phyloP scores from a whole-genome alignment of 2,329 filamentous ascomycete species.

The Whalleya microplaca region DNA sequence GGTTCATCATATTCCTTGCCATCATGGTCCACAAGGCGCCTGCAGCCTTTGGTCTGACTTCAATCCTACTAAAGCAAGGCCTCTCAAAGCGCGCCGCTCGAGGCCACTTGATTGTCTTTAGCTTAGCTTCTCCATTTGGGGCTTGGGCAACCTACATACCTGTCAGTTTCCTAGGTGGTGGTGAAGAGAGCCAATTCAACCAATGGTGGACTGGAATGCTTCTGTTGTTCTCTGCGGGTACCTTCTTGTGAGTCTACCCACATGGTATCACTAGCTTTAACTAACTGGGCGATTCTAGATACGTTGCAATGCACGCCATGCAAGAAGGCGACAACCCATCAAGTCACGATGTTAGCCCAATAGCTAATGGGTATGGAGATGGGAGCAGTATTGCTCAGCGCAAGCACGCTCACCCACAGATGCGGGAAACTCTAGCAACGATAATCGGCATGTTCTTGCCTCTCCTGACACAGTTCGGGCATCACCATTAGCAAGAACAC shows the following conservation, averaged over 20 bases:
- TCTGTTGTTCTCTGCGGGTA: conserved; percentile 92
- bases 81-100: conserved; percentile 84
- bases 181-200: conserved; percentile 62
- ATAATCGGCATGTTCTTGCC: conserved; percentile 79
- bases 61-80: conserved; percentile 86
- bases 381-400: conserved; percentile 48
- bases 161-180: conserved; percentile 72
- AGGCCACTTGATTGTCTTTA: conserved; percentile 87
- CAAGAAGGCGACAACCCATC: conserved; percentile 68
- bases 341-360: conserved; percentile 54
- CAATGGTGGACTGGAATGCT: conserved; percentile 92
- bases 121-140: conserved; percentile 84
- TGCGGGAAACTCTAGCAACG: conserved; percentile 72
- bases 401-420: conserved; percentile 59
- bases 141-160: conserved; percentile 83
- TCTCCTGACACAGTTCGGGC: conserved; percentile 76
- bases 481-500: conserved; percentile 59
- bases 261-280: neutral
- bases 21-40: conserved; percentile 98
- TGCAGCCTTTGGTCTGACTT: conserved; percentile 92
- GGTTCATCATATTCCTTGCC: conserved; percentile 90
- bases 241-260: conserved; percentile 76
- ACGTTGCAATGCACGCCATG: conserved; percentile 99
- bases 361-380: conserved; percentile 60
- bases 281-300: conserved; percentile 55